Conservation (phyloP, 352 stramenopile genomes). For the Phytophthora pseudosyringae region DNA sequence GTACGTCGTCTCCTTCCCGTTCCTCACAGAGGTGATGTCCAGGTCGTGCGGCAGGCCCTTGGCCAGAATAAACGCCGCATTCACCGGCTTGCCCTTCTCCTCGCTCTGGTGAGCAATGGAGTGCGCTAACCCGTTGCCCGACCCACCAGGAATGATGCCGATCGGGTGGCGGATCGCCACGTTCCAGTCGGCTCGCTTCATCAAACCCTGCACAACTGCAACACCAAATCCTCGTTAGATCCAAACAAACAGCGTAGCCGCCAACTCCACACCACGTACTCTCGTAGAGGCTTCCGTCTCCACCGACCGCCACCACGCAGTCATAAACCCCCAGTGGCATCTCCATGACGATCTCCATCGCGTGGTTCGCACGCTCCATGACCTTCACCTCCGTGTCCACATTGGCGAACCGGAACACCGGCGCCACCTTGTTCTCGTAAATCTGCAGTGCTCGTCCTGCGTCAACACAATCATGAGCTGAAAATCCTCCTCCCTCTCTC, state of each 20-base stretch:
- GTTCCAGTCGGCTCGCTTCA: slow-evolving; percentile 77
- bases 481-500: neutral
- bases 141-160: slow-evolving; percentile 63
- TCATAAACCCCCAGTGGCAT: slow-evolving; percentile 64
- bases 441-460: slow-evolving; percentile 53
- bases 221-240: slow-evolving; percentile 7
- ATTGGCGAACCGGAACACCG: slow-evolving; percentile 59
- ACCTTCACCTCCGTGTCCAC: slow-evolving; percentile 55
- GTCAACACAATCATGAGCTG: neutral
- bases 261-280: slow-evolving; percentile 36
- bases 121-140: slow-evolving; percentile 72
- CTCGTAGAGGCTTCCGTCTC: slow-evolving; percentile 73
- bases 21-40: slow-evolving; percentile 70
- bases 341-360: slow-evolving; percentile 54
- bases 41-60: slow-evolving; percentile 72
- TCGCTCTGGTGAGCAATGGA: slow-evolving; percentile 63
- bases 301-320: slow-evolving; percentile 72
- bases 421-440: slow-evolving; percentile 60
- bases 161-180: slow-evolving; percentile 69
- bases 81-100: slow-evolving; percentile 52
- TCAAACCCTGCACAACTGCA: slow-evolving; percentile 76
- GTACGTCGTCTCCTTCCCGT: slow-evolving; percentile 65
- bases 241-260: neutral
- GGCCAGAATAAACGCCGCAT: slow-evolving; percentile 67
- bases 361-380: slow-evolving; percentile 58